Base-by-base conservation (phyloP, 2,329 filamentous ascomycete species). In the Madurella mycetomatis region DNA sequence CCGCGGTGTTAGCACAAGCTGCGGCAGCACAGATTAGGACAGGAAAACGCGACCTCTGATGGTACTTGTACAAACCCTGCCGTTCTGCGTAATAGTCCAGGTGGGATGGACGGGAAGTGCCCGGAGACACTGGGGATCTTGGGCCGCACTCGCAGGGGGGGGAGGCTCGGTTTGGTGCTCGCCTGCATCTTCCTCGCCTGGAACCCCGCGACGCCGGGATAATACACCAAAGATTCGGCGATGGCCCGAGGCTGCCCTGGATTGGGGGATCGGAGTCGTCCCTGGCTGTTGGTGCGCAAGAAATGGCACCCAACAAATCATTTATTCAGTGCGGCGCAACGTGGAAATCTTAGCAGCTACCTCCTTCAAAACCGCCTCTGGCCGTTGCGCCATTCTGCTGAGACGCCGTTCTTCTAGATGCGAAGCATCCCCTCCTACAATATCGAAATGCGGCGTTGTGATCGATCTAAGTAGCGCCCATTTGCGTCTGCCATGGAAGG, bases 1-100 rank as follows among this genome's bases (percentile, higher is more conserved):
- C 47, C 50, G 54, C 39, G 51, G 19, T 12, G 43, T 39, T 45
- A 41, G 52, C 52, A 49, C 49, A 49, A 53, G 49, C 49, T 58
- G 55, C 55, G 42, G 41, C 30, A 49, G 41, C 34, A 52, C 55
- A 32, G 42, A 58, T 58, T 34, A n/a, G 55, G 55, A 53, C 31
- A 41, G 37, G 37, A 49, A 48, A 54, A 45, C 49, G 55, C 47
- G 32, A 30, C 34, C 41, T 43, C n/a, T 11, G 34, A 12, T 37
- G 34, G 34, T 15, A 37, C 34, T 37, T 4, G 34, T 15, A 37
- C 34, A 37, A 15, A 11, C 34, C 4, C 34, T 25, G 34, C 9
- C 34, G 13, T 37, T 4, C 34, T 37, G 34, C 34, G 34, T 15
- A 37, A 37, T 37, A 5, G 34, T 37, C 25, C 41, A 42, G 41